Base-by-base conservation (phyloP, 805 yeast genomes). In the Cyberlindnera xylosilytica region DNA sequence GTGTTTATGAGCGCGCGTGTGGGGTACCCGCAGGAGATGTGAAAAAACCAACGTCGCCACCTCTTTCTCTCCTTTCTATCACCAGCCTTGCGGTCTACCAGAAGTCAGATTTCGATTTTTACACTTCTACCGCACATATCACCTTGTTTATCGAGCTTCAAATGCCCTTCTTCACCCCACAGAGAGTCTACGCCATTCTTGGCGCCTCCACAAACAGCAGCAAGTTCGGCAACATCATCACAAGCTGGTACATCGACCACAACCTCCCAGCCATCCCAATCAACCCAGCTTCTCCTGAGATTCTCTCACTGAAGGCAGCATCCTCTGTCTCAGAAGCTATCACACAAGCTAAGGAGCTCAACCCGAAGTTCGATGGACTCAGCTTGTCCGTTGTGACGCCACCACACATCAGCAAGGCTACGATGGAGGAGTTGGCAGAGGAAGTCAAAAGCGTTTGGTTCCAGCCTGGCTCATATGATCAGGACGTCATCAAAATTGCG, bases 391-490 rank as follows among this genome's bases (percentile, higher is more conserved):
- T 87, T 32, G 78, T 87, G 39, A 86, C 95, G 0, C 90, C 95
- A 2, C 93, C 95, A 1, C 56, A 58, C 0, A 73, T 81, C 4
- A 76, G 88, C 2, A 64, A 72, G 15, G 58, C 69, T 6, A 57
- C 71, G 0, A 55, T 81, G 28, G 60, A 68, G 10, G 68, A 68
- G 13, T 62, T 76, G 44, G 40, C 56, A 6, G 56, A 57, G 9
- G 42, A 63, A 0, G 63, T 83, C 13, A 74, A 73, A 52, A 79
- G 82, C 1, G 64, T 85, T 13, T 87, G 95, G 95, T 80, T 84
- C 51, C 95, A 87, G 56, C 95, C 95, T 0, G 95, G 95, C 0
- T 75, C 88, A 18, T 85, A 76, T 51, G 80, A 83, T 53, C 55
- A 58, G 3, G 70, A 66, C 11, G 76, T 75, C 3, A 65, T 83